phyloP scores from a whole-genome alignment of 805 yeast genomes.

The Clavispora asparagi region DNA sequence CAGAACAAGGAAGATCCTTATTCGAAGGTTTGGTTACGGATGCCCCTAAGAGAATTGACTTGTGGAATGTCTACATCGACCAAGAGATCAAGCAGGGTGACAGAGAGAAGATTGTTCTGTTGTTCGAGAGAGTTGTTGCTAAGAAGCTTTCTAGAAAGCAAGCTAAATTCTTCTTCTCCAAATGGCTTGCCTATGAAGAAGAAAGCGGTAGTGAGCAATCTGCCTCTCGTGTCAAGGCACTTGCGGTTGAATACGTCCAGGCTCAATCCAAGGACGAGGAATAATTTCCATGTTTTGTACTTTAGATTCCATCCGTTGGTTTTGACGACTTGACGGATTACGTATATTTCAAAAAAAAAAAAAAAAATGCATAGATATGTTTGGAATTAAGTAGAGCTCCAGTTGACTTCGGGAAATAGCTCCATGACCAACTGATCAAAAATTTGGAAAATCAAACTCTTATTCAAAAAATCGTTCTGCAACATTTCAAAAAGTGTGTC shows the following conservation, averaged over 20 bases:
- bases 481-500: conserved; percentile 55
- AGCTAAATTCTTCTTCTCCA: conserved; percentile 90
- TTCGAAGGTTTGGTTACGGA: conserved; percentile 89
- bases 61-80: conserved; percentile 94
- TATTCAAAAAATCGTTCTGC: conserved; percentile 69
- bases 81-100: conserved; percentile 72
- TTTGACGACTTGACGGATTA: not conserved
- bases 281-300: not conserved
- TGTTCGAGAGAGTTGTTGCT: conserved; percentile 75
- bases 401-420: conserved; percentile 25
- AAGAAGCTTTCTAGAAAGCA: conserved; percentile 76
- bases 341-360: not conserved
- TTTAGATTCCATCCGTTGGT: not conserved
- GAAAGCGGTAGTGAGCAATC: conserved; percentile 60
- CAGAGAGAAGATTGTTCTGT: conserved; percentile 62
- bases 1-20: conserved; percentile 91
- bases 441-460: conserved; percentile 54
- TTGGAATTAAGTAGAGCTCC: not conserved
- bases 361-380: not conserved
- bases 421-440: conserved; percentile 54
- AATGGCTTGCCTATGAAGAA: conserved; percentile 84
- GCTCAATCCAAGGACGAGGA: conserved; percentile 13
- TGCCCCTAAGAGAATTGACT: conserved; percentile 85
- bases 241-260: conserved; percentile 75
- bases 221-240: conserved; percentile 81